Base-by-base conservation (phyloP, 164 flowering plant genomes). In the Vitis rotundifolia region DNA sequence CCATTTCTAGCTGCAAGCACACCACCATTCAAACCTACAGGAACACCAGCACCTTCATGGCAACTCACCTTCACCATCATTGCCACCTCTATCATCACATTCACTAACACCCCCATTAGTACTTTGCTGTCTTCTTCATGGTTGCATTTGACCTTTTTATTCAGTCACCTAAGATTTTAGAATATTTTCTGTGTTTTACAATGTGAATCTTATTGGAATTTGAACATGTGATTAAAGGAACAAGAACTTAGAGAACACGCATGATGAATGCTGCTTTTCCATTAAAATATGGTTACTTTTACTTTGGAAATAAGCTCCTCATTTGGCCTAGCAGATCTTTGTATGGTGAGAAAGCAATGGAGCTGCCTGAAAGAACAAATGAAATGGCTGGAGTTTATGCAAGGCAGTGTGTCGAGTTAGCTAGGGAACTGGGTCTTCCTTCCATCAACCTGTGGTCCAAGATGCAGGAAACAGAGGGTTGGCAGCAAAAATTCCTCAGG, bases 401-500 rank as follows among this genome's bases (percentile, higher is more conserved):
- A n/a, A 78, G 72, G 66, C 61, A 77, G 22, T 94, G 98, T 61
- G 67, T 91, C 67, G 89, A 82, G 71, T 68, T 91, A 56, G 98
- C 94, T 62, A 76, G 72, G 61, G 93, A 89, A 63, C 59, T 91
- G 62, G 89, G 83, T 61, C 9, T 90, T 10, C 80, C 79, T 14
- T 80, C 78, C 14, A 76, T 91, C 50, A 70, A 93, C 82, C 68
- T 91, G 3, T 93, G 98, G 98, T 84, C 96, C 61, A 91, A 90
- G 83, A 90, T 93, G 96, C 97, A 93, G 76, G 87, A 89, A 76
- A 82, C 83, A 3, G 83, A 79, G 62, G 93, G 90, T 44, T 93
- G 98, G 98, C 88, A 87, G 79, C 88, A 86, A 69, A 87, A 83
- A 67, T 87, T 77, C 63, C 70, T 93, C 31, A 90, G 94, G 98